These are phyloP conservation scores for Apiospora phragmitis DNA, from an alignment of 2,329 filamentous ascomycete species.

Conservation along the genomic window DNA sequence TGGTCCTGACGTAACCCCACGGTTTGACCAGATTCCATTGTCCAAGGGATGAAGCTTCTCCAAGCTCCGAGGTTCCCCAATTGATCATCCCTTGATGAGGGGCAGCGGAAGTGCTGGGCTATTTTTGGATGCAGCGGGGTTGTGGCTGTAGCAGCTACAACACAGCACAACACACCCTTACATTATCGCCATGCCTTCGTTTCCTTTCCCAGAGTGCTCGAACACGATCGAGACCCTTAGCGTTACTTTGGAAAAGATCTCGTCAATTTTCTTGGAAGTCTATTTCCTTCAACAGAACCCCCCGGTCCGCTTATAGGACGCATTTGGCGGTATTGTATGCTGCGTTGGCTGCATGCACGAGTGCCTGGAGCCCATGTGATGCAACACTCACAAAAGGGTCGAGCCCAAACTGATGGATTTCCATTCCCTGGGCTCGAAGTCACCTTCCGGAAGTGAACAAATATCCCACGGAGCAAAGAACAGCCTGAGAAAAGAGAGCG, in stretches of 20 bases:
- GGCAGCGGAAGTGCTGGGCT: background rate
- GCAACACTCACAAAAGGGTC: background rate
- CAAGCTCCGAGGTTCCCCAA: constrained; percentile 8
- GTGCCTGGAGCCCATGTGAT: background rate
- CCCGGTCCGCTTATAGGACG: background rate
- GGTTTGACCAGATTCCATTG: background rate
- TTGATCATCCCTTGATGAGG: background rate
- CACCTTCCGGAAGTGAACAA: background rate
- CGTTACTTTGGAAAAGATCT: background rate
- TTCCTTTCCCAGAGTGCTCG: background rate
- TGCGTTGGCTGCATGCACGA: background rate
- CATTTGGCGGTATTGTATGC: background rate
- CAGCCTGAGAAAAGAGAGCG: background rate
- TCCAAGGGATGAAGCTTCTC: constrained; percentile 1
- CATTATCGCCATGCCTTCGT: background rate
- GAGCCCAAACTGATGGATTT: background rate
- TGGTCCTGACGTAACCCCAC: background rate
- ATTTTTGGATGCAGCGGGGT: background rate
- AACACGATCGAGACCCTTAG: constrained; percentile 4
- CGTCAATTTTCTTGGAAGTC: background rate
- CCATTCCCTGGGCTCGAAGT: background rate
- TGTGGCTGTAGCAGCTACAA: background rate
- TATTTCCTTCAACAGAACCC: background rate
- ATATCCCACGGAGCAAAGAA: background rate
- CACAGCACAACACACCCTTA: background rate